Evolutionary conservation across 176 grass and related monocot species (phyloP).

Genomic region (sorghum (Sorghum bicolor)): Sorghum_bicolor_NCBIv3 NC_012872.2:66322001-66322500

Average conservation of each 20-base stretch:
- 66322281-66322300: not conserved
- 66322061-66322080: not conserved
- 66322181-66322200: too few species aligned
- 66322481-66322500: not conserved
- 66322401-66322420: not conserved
- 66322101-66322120: too few species aligned
- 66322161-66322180: constrained; percentile 19
- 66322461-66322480: constrained; percentile 24
- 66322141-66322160: not conserved
- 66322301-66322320: constrained; percentile 14
- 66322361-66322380: constrained; percentile 32
- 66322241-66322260: constrained; percentile 1
- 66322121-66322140: not conserved
- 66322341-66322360: constrained; percentile 14
- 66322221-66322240: too few species aligned
- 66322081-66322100: too few species aligned
- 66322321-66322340: constrained; percentile 21
- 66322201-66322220: too few species aligned
- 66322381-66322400: not conserved
- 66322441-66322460: not conserved
- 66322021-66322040: not conserved
- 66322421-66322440: not conserved
- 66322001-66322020: not conserved
- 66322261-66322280: constrained; percentile 37
- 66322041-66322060: not conserved